phyloP scores from a whole-genome alignment of 768 basidiomycete genomes.

The Agaricus bisporus region DNA sequence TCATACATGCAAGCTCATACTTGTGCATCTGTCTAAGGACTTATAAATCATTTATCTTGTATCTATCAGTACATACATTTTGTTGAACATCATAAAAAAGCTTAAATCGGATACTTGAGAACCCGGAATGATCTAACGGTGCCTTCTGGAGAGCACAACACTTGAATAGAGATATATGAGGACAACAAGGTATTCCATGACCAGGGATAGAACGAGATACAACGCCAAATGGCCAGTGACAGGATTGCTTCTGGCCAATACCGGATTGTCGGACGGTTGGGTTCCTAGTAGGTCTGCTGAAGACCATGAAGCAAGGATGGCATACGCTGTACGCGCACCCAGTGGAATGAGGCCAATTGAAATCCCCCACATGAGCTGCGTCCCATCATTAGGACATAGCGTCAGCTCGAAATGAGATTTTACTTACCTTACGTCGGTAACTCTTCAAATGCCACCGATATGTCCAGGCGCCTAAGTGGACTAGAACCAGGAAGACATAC shows the following conservation, averaged over 20 bases:
- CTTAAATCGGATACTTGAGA: background rate
- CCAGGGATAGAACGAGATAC: slow-evolving; percentile 50
- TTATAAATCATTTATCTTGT: background rate
- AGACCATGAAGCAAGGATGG: slow-evolving; percentile 54
- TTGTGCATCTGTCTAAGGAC: background rate
- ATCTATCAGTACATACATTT: background rate
- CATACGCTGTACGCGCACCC: slow-evolving; percentile 50
- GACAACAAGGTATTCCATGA: slow-evolving; percentile 53
- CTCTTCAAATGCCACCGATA: slow-evolving; percentile 41
- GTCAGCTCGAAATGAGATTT: background rate
- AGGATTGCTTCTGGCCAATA: slow-evolving; percentile 50
- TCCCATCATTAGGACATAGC: background rate
- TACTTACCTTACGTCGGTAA: slow-evolving; percentile 39
- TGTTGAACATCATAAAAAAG: background rate
- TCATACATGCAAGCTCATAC: slow-evolving; percentile 37
- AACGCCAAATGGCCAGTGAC: slow-evolving; percentile 51
- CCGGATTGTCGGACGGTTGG: slow-evolving; percentile 29
- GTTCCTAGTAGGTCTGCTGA: slow-evolving; percentile 38
- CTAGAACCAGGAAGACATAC: slow-evolving; percentile 33
- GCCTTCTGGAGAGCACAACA: slow-evolving; percentile 32
- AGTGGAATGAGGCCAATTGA: slow-evolving; percentile 54
- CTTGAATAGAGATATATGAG: slow-evolving; percentile 43
- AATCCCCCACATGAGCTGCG: slow-evolving; percentile 51
- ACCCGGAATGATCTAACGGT: slow-evolving; percentile 13
- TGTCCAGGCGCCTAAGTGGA: slow-evolving; percentile 36